These are phyloP conservation scores for Monarda citriodora DNA, from an alignment of 305 asterid species.

Conservation along the genomic window DNA sequence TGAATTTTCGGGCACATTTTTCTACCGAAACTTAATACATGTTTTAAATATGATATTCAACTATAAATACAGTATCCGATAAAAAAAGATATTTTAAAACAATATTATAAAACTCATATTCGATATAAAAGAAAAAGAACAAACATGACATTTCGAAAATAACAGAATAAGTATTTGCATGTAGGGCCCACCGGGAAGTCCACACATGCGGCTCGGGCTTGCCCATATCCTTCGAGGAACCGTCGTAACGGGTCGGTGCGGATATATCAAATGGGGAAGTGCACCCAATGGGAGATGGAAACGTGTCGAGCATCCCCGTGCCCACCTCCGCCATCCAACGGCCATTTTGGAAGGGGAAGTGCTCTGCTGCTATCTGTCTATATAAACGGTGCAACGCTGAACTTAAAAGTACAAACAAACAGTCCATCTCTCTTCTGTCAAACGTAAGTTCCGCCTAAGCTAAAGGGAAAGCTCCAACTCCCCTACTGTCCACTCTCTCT, in stretches of 20 bases:
- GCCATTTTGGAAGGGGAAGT: background rate
- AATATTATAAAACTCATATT: too few relatives aligned
- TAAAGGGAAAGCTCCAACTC: background rate
- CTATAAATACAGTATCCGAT: too few relatives aligned
- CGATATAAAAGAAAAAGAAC: too few relatives aligned
- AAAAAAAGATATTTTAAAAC: too few relatives aligned
- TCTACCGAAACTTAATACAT: too few relatives aligned
- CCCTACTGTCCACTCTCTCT: slow-evolving; percentile 1
- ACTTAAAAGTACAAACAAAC: slow-evolving; percentile 12
- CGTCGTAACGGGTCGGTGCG: slow-evolving; percentile 40
- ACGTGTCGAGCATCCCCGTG: slow-evolving; percentile 22
- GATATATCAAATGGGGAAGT: background rate
- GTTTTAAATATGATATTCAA: too few relatives aligned
- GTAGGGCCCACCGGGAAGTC: slow-evolving; percentile 4
- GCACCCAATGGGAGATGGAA: background rate
- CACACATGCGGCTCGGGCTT: too few relatives aligned
- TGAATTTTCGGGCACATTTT: too few relatives aligned
- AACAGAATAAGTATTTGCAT: too few relatives aligned
- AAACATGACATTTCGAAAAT: too few relatives aligned
- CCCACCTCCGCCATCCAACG: slow-evolving; percentile 26
- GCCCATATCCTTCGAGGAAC: background rate
- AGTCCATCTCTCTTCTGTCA: background rate
- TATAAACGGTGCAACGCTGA: too few relatives aligned
- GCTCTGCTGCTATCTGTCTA: background rate
- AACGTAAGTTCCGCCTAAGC: slow-evolving; percentile 5